phyloP scores from a whole-genome alignment of 2,329 filamentous ascomycete species.

The Colletotrichum sp. region DNA sequence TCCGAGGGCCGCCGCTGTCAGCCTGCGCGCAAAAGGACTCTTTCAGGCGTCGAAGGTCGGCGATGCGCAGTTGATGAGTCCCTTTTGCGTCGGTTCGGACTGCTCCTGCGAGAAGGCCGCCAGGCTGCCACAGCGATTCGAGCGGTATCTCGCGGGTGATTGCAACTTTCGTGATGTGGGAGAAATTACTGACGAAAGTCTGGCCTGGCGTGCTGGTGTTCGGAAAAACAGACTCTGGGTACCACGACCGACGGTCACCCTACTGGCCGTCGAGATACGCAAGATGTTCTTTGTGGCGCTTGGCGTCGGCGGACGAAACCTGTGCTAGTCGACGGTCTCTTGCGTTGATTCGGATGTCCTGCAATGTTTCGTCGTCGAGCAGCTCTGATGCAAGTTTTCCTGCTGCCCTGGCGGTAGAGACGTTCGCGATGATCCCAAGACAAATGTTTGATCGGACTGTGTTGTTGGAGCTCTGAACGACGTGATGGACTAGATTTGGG shows the following conservation, averaged over 20 bases:
- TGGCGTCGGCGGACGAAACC: neutral
- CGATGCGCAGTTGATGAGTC: neutral
- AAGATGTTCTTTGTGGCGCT: neutral
- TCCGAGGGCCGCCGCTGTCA: neutral
- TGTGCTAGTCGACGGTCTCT: neutral
- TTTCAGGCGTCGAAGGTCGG: neutral
- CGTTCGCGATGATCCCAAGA: neutral
- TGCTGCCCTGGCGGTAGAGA: neutral
- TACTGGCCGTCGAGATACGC: neutral
- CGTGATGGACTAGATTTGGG: accelerated
- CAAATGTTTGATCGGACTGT: neutral
- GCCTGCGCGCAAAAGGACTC: neutral
- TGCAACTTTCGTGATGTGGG: neutral
- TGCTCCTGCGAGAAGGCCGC: neutral
- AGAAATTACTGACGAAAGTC: neutral
- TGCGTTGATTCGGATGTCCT: accelerated
- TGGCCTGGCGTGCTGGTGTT: neutral
- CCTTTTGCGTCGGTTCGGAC: neutral
- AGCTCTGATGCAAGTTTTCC: neutral
- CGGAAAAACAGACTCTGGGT: neutral
- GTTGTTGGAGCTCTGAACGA: accelerated
- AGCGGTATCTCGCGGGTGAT: neutral
- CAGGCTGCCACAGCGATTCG: neutral
- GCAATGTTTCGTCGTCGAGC: neutral
- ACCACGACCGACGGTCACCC: neutral